Conservation (phyloP, 345 rosid genomes). For the Angophora floribunda region DNA sequence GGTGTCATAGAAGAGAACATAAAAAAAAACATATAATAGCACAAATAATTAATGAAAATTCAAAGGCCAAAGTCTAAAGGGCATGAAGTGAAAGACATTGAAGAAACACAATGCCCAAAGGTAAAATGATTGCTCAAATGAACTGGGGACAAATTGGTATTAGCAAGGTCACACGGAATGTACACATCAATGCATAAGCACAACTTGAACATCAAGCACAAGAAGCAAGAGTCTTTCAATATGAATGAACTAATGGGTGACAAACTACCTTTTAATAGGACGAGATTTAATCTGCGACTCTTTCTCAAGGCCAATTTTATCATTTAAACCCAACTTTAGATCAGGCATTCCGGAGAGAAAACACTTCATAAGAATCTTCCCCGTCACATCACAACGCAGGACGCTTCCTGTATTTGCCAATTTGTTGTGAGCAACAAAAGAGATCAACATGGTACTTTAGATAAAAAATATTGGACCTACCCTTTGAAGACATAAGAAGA, state of each 20-base stretch:
- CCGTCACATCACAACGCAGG: conserved; percentile 94
- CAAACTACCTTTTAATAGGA: conserved; percentile 80
- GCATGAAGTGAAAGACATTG: not conserved
- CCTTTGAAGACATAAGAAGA: conserved; percentile 98
- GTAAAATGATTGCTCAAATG: not conserved
- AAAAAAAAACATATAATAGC: not conserved
- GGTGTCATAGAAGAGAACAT: not conserved
- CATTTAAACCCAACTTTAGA: conserved; percentile 95
- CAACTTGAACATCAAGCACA: not conserved
- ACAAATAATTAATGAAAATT: not conserved
- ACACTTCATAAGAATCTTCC: conserved; percentile 97
- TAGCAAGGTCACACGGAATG: not conserved
- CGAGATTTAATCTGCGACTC: conserved; percentile 95
- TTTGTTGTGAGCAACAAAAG: conserved; percentile 1
- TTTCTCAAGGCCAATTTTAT: conserved; percentile 98
- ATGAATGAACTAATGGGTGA: not conserved
- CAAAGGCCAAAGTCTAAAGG: not conserved
- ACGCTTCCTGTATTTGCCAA: conserved; percentile 58
- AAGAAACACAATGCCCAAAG: not conserved
- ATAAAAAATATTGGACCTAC: conserved; percentile 16
- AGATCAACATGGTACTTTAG: not conserved
- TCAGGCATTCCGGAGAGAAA: conserved; percentile 99
- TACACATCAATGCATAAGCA: not conserved
- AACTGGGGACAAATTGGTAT: not conserved
- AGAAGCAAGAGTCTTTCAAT: not conserved